These are phyloP conservation scores for Trichoderma lentiforme DNA, from an alignment of 2,329 filamentous ascomycete species.

Conservation along the genomic window DNA sequence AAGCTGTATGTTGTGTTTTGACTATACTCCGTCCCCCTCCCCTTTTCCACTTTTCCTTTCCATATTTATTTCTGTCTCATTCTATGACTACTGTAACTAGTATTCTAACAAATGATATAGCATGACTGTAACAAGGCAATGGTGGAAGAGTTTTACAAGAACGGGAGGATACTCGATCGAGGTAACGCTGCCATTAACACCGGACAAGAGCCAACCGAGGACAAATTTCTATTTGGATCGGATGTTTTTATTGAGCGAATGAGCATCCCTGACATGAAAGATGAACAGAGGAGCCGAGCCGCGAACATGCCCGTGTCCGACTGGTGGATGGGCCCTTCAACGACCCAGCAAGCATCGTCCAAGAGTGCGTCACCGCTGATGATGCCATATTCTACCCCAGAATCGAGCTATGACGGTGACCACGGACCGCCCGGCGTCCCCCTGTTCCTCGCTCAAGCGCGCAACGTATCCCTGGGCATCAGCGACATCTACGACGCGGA, in stretches of 20 bases:
- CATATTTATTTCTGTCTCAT: background rate
- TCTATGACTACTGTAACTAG: background rate
- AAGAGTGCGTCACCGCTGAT: conserved; percentile 6
- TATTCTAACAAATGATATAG: conserved; percentile 6
- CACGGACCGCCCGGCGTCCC: conserved; percentile 28
- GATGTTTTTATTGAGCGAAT: conserved; percentile 10
- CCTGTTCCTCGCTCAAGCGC: conserved; percentile 28
- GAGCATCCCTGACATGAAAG: conserved; percentile 19
- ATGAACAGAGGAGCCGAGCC: conserved; percentile 21
- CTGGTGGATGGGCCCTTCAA: conserved; percentile 19
- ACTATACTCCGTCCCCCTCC: background rate
- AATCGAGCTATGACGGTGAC: conserved; percentile 22
- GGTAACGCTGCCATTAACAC: conserved; percentile 16
- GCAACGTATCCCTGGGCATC: conserved; percentile 22
- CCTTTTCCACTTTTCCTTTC: too few species aligned
- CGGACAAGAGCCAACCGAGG: conserved; percentile 18
- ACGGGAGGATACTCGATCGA: conserved; percentile 28
- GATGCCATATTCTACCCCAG: conserved; percentile 12
- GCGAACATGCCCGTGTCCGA: conserved; percentile 25
- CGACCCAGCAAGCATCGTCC: conserved; percentile 10
- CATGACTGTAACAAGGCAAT: conserved; percentile 30
- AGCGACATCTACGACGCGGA: conserved; percentile 25
- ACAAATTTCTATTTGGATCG: conserved; percentile 4
- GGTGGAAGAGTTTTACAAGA: conserved; percentile 33
- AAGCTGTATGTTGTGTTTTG: conserved; percentile 25